Base-by-base conservation (phyloP, 2,329 filamentous ascomycete species). In the Colletotrichum sp. region DNA sequence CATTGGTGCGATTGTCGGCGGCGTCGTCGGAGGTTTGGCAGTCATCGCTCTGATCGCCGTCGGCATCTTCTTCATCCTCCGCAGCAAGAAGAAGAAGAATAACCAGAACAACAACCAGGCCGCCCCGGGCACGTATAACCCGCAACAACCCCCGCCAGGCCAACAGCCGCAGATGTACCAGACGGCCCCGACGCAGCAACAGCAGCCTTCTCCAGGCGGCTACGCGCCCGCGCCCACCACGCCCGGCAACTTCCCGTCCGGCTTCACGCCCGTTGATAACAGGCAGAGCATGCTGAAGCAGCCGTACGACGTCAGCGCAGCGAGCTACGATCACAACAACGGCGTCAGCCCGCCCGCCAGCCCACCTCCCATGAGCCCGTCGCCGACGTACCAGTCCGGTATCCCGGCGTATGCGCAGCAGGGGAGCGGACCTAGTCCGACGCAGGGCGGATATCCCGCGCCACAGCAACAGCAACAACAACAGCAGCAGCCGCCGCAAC, bases 1-100 rank as follows among this genome's bases (percentile, higher is more conserved):
- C 4, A 77, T 83, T 18, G 85, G 84, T 8, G 79, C 84, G 71
- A 86, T 86, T 52, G 84, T 85, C 3, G 85, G 85, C 32, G 84
- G 83, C 59, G 84, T 84, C 12, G 82, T 86, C 4, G 85, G 84
- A n/a, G 85, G 85, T 55, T 76, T 86, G 7, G 71, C 32, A 32
- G 79, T 79, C n/a, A 62, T 85, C 28, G 82, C 72, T 18, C 74
- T 84, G 8, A 78, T 84, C 72, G 74, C 68, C 67, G 60, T 82
- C n/a, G 81, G 76, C 55, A 78, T 79, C 74, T 81, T 83, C 70
- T 79, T 81, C 66, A 36, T 85, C n/a, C 65, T 81, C 44, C 83
- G 82, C 36, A 77, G 79, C 63, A 80, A 77, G 52, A 80, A 76
- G 52, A 80, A 76, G 59, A 80, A 81, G 55, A 39, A 68, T 24